These are phyloP conservation scores for Trichosanthes cucumerina DNA, from an alignment of 306 rosid species.

Conservation along the genomic window DNA sequence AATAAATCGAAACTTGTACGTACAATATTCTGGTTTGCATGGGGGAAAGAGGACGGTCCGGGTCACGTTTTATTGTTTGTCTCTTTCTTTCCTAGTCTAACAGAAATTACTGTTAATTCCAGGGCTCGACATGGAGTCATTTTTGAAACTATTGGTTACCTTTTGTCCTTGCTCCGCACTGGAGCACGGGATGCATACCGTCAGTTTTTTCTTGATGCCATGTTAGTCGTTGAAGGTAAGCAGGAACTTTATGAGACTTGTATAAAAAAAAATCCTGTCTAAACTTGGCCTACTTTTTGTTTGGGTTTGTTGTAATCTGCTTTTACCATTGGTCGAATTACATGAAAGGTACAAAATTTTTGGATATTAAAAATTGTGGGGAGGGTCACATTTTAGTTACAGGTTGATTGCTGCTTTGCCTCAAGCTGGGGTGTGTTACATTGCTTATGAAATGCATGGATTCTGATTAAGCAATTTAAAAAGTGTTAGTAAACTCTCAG, in stretches of 20 bases:
- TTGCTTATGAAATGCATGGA: neutral
- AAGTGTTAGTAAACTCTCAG: neutral
- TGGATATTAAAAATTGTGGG: neutral
- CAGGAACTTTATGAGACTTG: neutral
- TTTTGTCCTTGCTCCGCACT: slow-evolving; percentile 67
- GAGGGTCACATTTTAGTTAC: neutral
- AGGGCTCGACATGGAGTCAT: slow-evolving; percentile 65
- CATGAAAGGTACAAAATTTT: neutral
- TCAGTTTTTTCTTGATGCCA: slow-evolving; percentile 58
- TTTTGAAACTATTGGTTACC: slow-evolving; percentile 60
- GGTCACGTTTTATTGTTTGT: neutral
- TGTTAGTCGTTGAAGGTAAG: slow-evolving; percentile 60
- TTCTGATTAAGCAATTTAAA: neutral
- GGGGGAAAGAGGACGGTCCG: neutral
- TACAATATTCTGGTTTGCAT: neutral
- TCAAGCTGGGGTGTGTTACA: neutral
- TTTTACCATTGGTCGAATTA: neutral
- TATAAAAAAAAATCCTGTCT: neutral
- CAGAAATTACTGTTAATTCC: slow-evolving; percentile 17
- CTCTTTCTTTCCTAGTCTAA: neutral
- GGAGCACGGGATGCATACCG: slow-evolving; percentile 59
- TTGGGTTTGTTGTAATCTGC: neutral
- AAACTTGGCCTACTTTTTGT: neutral
- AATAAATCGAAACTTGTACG: neutral
- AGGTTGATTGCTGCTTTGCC: neutral